A percentile compares a stretch with the other conserved stretches of the same genome.
phyloP scores from a whole-genome alignment of 495 filamentous ascomycete genomes.

The Clavariopsis aquatica region DNA sequence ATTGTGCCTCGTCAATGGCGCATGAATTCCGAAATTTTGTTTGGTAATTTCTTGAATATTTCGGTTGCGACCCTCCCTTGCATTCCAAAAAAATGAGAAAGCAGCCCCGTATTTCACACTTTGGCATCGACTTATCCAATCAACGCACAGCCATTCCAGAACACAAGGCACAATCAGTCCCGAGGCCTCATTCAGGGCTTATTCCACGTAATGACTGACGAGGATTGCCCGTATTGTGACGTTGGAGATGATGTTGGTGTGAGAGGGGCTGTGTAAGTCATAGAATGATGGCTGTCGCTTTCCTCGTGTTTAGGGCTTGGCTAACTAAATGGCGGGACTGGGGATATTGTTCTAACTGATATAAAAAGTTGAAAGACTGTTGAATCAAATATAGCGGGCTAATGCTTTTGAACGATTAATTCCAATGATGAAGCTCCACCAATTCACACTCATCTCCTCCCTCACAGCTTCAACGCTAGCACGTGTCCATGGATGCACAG shows the following conservation, averaged over 20 bases:
- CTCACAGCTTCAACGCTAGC: neutral
- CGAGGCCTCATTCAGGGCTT: neutral
- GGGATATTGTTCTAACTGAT: too few species aligned
- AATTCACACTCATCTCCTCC: neutral
- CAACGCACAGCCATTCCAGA: neutral
- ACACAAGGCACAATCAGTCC: neutral
- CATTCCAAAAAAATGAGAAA: too few species aligned
- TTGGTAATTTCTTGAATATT: too few species aligned
- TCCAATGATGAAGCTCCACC: neutral
- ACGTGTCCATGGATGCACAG: neutral
- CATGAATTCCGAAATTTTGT: too few species aligned
- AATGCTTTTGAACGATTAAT: too few species aligned
- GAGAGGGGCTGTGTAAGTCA: neutral
- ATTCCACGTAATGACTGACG: neutral
- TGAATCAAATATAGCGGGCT: neutral
- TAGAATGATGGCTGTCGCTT: neutral
- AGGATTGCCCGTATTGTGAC: neutral
- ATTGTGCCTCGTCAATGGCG: too few species aligned
- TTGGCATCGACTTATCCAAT: too few species aligned
- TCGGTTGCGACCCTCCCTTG: too few species aligned
- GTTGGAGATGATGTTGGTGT: neutral
- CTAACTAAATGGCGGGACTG: neutral
- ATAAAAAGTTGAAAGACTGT: neutral
- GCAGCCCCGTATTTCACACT: too few species aligned
- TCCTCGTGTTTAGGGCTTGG: slow-evolving; percentile 7